phyloP scores from a whole-genome alignment of 352 stramenopile genomes.

The Aphanomyces euteiches region DNA sequence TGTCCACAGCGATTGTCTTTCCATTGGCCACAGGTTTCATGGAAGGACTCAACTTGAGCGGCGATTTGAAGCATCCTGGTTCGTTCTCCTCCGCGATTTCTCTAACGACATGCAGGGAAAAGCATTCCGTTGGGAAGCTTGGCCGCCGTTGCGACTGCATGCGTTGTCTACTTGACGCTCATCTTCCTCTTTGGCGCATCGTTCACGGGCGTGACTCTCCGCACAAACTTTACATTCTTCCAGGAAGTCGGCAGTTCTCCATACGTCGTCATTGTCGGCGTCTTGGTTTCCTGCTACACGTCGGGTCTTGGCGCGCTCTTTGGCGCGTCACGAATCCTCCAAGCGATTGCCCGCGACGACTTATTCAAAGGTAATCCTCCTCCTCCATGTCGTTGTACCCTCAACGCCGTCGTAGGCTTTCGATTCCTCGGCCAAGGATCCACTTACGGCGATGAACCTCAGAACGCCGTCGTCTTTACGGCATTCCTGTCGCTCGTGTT shows the following conservation, averaged over 20 bases:
- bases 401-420: constrained; percentile 20
- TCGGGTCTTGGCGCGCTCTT: constrained; percentile 64
- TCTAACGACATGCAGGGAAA: constrained; percentile 36
- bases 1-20: constrained; percentile 61
- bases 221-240: constrained; percentile 74
- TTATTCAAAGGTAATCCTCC: constrained; percentile 47
- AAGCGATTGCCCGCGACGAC: constrained; percentile 71
- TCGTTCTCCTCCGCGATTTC: neutral
- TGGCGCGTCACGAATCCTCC: constrained; percentile 63
- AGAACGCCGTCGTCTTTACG: constrained; percentile 65
- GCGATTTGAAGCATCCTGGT: constrained; percentile 71
- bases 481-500: constrained; percentile 55
- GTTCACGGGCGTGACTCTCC: constrained; percentile 54
- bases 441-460: constrained; percentile 58
- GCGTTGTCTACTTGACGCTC: constrained; percentile 62
- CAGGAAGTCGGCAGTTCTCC: constrained; percentile 55
- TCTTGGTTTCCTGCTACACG: constrained; percentile 69
- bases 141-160: constrained; percentile 53
- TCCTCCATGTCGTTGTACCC: neutral
- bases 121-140: constrained; percentile 68
- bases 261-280: constrained; percentile 55
- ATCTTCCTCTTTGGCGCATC: constrained; percentile 61
- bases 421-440: constrained; percentile 46
- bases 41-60: constrained; percentile 76
- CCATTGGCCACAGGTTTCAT: constrained; percentile 79